A percentile compares a stretch with the other conserved stretches of the same genome.
These are phyloP conservation scores for Asterochloris sp. DNA, from an alignment of 139 green algal genomes.

Conservation along the genomic window DNA sequence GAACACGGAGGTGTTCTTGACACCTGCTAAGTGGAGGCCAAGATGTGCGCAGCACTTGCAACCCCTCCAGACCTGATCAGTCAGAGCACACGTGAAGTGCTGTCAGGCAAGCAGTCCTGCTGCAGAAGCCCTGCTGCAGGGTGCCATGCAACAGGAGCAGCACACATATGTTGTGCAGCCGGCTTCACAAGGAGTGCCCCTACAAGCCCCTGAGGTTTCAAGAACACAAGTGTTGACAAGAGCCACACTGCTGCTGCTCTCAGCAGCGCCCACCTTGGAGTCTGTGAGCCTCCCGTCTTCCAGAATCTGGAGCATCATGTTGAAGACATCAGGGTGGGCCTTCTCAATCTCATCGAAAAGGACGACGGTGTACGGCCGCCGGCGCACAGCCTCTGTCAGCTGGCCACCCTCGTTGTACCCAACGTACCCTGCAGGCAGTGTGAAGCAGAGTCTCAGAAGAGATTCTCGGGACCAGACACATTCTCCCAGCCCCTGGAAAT, in stretches of 20 bases:
- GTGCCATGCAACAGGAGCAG: not conserved
- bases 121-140: not conserved
- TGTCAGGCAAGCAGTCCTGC: too few relatives aligned
- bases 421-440: slow-evolving; percentile 78
- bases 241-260: too few relatives aligned
- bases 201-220: not conserved
- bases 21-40: too few relatives aligned
- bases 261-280: slow-evolving; percentile 49
- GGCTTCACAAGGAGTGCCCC: too few relatives aligned
- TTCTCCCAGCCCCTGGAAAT: not conserved
- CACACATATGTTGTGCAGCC: too few relatives aligned
- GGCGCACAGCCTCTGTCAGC: slow-evolving; percentile 95
- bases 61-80: too few relatives aligned
- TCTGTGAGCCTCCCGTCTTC: slow-evolving; percentile 91
- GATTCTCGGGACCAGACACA: not conserved
- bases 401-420: slow-evolving; percentile 99
- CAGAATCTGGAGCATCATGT: slow-evolving; percentile 99
- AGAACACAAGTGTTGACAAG: not conserved
- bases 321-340: slow-evolving; percentile 99
- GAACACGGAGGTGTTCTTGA: too few relatives aligned
- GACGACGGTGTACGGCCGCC: slow-evolving; percentile 97
- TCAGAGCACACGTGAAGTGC: too few relatives aligned
- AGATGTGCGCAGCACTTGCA: too few relatives aligned
- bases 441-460: not conserved
- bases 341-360: slow-evolving; percentile 99